A percentile compares a stretch with the other conserved stretches of the same genome.
Conservation (phyloP, 2,329 filamentous ascomycete genomes). For the Colletotrichum endophyticum region DNA sequence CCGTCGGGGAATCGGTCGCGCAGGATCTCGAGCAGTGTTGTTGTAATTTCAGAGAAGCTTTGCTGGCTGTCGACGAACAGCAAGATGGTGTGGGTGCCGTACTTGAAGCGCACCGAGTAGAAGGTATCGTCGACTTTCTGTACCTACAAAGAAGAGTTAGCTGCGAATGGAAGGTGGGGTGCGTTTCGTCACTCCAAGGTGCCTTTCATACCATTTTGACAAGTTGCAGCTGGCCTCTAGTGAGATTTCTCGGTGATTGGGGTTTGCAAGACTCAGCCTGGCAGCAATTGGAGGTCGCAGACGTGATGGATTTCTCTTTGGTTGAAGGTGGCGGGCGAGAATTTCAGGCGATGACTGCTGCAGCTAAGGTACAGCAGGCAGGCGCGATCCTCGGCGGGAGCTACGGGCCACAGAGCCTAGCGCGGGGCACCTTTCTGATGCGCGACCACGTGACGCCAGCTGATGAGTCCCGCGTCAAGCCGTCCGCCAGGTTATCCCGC, state of each 20-base stretch:
- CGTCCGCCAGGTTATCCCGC: not conserved
- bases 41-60: constrained; percentile 61
- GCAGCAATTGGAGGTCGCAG: not conserved
- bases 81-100: constrained; percentile 73
- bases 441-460: constrained; percentile 31
- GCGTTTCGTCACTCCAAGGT: not conserved
- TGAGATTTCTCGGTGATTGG: not conserved
- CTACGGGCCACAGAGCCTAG: not conserved
- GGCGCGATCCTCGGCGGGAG: not conserved
- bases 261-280: rapidly evolving
- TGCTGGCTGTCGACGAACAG: constrained; percentile 66
- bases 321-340: not conserved
- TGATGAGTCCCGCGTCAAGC: not conserved
- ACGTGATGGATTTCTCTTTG: not conserved
- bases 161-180: not conserved
- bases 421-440: constrained; percentile 18
- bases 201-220: not conserved
- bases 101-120: constrained; percentile 74
- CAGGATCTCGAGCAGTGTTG: constrained; percentile 63
- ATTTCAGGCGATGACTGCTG: not conserved
- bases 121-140: constrained; percentile 49
- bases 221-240: not conserved
- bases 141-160: not conserved
- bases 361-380: not conserved
- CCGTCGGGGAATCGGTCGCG: constrained; percentile 61